phyloP scores from a whole-genome alignment of 495 filamentous ascomycete genomes.

The Schizothecium vesticola region DNA sequence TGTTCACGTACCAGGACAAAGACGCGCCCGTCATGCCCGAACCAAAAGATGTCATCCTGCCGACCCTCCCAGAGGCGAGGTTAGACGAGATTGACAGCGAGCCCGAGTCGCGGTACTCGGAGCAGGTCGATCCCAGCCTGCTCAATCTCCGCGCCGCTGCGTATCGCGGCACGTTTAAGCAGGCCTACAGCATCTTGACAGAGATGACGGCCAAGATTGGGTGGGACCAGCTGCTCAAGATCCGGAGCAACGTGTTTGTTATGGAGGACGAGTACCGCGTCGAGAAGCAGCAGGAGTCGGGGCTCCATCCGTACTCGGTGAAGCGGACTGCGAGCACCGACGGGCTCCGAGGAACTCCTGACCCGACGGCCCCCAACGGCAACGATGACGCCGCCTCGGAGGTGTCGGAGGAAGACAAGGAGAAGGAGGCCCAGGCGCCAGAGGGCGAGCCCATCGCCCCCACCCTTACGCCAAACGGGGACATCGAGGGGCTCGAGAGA shows the following conservation, averaged over 20 bases:
- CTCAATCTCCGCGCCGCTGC: slow-evolving; percentile 79
- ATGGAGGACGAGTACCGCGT: slow-evolving; percentile 98
- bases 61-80: slow-evolving; percentile 80
- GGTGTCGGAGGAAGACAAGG: background rate
- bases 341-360: slow-evolving; percentile 62
- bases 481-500: slow-evolving; percentile 57
- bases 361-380: slow-evolving; percentile 47
- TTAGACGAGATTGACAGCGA: slow-evolving; percentile 93
- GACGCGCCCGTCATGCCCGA: slow-evolving; percentile 92
- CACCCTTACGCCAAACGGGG: slow-evolving; percentile 34
- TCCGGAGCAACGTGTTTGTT: slow-evolving; percentile 92
- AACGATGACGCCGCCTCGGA: slow-evolving; percentile 31
- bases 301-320: slow-evolving; percentile 41
- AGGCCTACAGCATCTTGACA: slow-evolving; percentile 89
- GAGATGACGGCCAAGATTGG: slow-evolving; percentile 93
- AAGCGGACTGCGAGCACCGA: slow-evolving; percentile 71
- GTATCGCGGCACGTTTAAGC: slow-evolving; percentile 90
- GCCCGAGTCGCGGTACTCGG: slow-evolving; percentile 69
- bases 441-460: slow-evolving; percentile 29
- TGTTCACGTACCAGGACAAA: slow-evolving; percentile 99
- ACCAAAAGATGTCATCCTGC: slow-evolving; percentile 77
- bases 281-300: slow-evolving; percentile 66
- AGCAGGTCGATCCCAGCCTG: slow-evolving; percentile 81
- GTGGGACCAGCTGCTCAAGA: slow-evolving; percentile 92
- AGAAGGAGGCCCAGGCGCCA: background rate